Percentiles rank a stretch among this genome's conserved stretches.
These are phyloP conservation scores for Ichthyophthirius multifiliis DNA, from an alignment of 169 alveolate genomes.

Conservation along the genomic window DNA sequence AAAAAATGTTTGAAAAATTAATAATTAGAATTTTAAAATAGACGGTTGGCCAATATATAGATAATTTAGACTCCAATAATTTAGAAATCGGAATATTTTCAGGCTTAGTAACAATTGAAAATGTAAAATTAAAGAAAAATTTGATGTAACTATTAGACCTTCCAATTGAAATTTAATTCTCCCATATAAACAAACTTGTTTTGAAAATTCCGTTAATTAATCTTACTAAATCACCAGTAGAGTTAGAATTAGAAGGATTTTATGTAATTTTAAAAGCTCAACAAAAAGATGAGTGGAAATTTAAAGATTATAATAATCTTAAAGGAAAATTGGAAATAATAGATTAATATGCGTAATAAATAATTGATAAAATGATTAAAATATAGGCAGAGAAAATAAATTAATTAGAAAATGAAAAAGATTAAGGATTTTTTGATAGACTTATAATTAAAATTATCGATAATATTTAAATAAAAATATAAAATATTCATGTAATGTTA, in stretches of 20 bases:
- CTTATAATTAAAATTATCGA: background rate
- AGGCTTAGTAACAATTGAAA: constrained; percentile 14
- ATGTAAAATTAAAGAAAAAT: background rate
- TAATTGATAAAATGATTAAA: background rate
- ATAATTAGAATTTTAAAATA: constrained; percentile 20
- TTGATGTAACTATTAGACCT: constrained; percentile 26
- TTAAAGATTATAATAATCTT: constrained; percentile 15
- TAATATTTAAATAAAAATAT: background rate
- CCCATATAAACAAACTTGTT: constrained; percentile 26
- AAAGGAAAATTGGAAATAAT: constrained; percentile 25
- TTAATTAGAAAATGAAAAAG: background rate
- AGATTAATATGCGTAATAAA: constrained; percentile 14
- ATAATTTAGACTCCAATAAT: constrained; percentile 28
- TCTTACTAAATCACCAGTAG: constrained; percentile 36
- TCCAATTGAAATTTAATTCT: constrained; percentile 19
- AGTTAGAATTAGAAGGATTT: constrained; percentile 21
- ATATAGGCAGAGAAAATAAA: background rate
- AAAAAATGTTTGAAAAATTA: constrained; percentile 41
- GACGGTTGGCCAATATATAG: constrained; percentile 29
- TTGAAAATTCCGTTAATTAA: constrained; percentile 36
- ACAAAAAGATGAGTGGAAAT: constrained; percentile 30
- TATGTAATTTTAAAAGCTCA: constrained; percentile 20
- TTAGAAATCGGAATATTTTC: constrained; percentile 37
- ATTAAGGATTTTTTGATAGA: background rate
- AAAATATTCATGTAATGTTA: background rate